Evolutionary conservation across 345 rosid genomes (phyloP), one percentile per base, ranked within the genome.

Genomic region (Hirschfeldia incana): DNA sequence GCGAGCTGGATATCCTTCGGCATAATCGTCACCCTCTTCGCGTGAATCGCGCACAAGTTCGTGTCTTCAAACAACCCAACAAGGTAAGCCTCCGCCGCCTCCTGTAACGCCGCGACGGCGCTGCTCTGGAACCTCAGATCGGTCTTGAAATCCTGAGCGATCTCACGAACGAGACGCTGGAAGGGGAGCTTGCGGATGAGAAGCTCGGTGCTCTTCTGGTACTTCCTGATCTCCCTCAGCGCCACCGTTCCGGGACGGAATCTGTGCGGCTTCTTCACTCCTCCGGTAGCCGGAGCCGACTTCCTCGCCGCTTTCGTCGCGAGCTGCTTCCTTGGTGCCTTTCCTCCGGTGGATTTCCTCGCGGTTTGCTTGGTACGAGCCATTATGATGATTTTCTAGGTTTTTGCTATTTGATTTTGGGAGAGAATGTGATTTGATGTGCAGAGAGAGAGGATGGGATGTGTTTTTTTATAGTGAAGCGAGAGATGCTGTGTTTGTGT

Each of bases 351-450:
- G 11, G 91, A 88, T 53, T 88, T 88, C 8, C 91, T 81, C 0
- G 91, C 91, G 0, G 91, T 88, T 26, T 88, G 91, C 87, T 88
- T 88, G 1, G 91, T 88, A 11, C 89, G 91, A 17, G 91, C 91
- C 91, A 88, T 30, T 9, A 5, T 0, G 4, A 6, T n/a, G 21
- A 21, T 21, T 21, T 42, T 29, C 0, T 0, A 5, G 0, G 6
- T 11, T 12, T 13, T 72, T 57, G 3, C 26, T 66, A 8, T 63
- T 70, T 49, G 76, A 7, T 63, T 11, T 12, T 0, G 3, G 28
- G 51, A 67, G 65, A 67, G 49, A 60, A 57, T 27, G 11, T 0
- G 49, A 21, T 49, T 0, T 9, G 7, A 21, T 32, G 1, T 13
- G 0, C 2, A 1, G 5, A 5, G 0, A 5, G 1, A 6, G 70